Evolutionary conservation across 306 rosid species (phyloP).

Genomic region (Rosa persica): DNA sequence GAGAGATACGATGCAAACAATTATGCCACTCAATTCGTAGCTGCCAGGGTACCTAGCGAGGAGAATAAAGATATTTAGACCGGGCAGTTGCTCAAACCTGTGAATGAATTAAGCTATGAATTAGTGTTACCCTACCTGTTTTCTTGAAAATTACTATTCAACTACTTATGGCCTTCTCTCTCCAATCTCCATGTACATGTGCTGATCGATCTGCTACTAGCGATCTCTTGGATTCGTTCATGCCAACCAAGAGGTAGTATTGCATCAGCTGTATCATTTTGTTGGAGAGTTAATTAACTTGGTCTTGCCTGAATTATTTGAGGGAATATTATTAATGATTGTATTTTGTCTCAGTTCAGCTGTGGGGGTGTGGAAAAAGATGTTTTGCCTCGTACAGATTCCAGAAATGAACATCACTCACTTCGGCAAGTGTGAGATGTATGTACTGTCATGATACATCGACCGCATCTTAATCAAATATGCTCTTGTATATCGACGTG

Average conservation of each 20-base stretch:
- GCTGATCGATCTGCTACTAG: background rate
- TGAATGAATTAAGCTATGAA: background rate
- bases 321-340: conserved; percentile 44
- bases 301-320: conserved; percentile 28
- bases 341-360: conserved; percentile 36
- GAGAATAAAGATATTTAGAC: too few species aligned
- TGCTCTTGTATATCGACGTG: background rate
- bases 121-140: background rate
- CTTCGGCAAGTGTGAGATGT: conserved; percentile 14
- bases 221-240: conserved; percentile 18
- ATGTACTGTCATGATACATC: conserved; percentile 20
- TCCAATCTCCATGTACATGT: conserved; percentile 13
- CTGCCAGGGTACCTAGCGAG: too few species aligned
- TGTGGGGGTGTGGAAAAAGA: conserved; percentile 40
- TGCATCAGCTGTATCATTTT: conserved; percentile 14
- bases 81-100: background rate
- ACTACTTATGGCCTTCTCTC: conserved; percentile 13
- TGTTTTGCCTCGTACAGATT: conserved; percentile 33
- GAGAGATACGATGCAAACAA: too few species aligned
- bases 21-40: too few species aligned
- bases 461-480: background rate
- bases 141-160: conserved; percentile 4
- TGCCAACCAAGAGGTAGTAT: conserved; percentile 14
- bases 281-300: conserved; percentile 5
- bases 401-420: conserved; percentile 30